These are phyloP conservation scores for Spizellomyces punctatus DNA, from an alignment of 192 early-diverging fungal species.

Conservation along the genomic window DNA sequence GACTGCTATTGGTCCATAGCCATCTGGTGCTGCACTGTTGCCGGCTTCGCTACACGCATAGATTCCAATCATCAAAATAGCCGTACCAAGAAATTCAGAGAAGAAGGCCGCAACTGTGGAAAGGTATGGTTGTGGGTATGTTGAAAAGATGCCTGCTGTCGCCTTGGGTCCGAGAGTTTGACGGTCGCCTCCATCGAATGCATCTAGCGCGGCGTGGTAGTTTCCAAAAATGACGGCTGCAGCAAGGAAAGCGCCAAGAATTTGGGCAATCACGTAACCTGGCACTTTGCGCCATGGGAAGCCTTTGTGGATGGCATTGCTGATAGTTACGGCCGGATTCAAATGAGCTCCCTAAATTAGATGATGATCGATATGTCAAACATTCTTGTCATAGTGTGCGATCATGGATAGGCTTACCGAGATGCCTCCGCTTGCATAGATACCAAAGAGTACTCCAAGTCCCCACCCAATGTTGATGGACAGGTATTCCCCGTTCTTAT, in stretches of 20 bases:
- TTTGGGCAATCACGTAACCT: slow-evolving; percentile 32
- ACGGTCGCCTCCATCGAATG: slow-evolving; percentile 19
- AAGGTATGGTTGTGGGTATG: slow-evolving; percentile 25
- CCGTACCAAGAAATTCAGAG: slow-evolving; percentile 21
- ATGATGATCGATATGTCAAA: too few species aligned
- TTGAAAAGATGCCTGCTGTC: slow-evolving; percentile 28
- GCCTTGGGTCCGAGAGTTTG: background rate
- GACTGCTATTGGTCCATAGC: slow-evolving; percentile 8
- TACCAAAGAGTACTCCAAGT: slow-evolving; percentile 35
- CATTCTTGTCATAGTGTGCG: too few species aligned
- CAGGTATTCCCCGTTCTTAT: slow-evolving; percentile 21
- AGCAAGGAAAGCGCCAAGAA: slow-evolving; percentile 36
- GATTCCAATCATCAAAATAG: slow-evolving; percentile 15
- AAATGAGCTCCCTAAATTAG: slow-evolving; percentile 31
- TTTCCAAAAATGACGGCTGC: slow-evolving; percentile 30
- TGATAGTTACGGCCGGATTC: slow-evolving; percentile 39
- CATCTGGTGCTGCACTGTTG: background rate
- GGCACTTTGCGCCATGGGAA: slow-evolving; percentile 33
- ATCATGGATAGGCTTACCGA: background rate
- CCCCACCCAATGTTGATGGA: slow-evolving; percentile 39
- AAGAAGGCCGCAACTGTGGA: slow-evolving; percentile 22
- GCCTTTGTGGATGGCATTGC: slow-evolving; percentile 12
- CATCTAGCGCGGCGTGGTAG: slow-evolving; percentile 15
- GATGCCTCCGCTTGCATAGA: slow-evolving; percentile 32
- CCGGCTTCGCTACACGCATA: background rate